Percentiles rank a stretch among this genome's conserved stretches.
Evolutionary conservation across 345 rosid species (phyloP).

Genomic region (Euclidium syriacum): DNA sequence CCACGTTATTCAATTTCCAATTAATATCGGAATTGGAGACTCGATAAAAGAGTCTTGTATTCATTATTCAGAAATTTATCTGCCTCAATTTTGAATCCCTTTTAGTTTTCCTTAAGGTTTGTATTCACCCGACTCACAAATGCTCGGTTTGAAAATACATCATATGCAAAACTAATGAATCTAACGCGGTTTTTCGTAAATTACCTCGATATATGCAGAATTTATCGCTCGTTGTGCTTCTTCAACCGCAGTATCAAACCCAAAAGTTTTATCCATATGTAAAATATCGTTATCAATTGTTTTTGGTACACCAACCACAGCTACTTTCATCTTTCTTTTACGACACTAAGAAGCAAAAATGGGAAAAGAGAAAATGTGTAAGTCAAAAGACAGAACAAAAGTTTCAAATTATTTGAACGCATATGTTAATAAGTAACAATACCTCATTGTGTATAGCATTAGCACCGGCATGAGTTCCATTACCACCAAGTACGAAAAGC

Average conservation of each 20-base stretch:
- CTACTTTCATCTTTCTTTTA: constrained; percentile 53
- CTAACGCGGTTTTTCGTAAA: not conserved
- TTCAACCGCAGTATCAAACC: constrained; percentile 88
- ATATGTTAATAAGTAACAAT: not conserved
- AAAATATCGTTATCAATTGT: constrained; percentile 84
- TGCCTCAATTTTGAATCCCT: no score
- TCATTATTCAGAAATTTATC: no score
- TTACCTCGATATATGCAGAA: constrained; percentile 85
- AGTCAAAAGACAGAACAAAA: not conserved
- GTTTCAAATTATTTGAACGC: no score
- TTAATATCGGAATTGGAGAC: no score
- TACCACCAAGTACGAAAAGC: constrained; percentile 89
- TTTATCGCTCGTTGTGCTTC: constrained; percentile 85
- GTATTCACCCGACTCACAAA: no score
- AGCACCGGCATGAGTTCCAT: constrained; percentile 94
- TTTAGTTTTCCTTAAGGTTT: no score
- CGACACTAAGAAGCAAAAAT: constrained; percentile 45
- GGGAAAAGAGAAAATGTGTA: not conserved
- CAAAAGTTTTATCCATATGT: constrained; percentile 83
- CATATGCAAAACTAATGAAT: not conserved
- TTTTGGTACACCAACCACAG: constrained; percentile 90
- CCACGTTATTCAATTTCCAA: not conserved
- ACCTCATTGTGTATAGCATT: constrained; percentile 88
- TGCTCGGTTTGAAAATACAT: not conserved
- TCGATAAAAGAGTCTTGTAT: no score